Evolutionary conservation across 331 rosid species (phyloP).

Genomic region (Malus hybrid): DNA sequence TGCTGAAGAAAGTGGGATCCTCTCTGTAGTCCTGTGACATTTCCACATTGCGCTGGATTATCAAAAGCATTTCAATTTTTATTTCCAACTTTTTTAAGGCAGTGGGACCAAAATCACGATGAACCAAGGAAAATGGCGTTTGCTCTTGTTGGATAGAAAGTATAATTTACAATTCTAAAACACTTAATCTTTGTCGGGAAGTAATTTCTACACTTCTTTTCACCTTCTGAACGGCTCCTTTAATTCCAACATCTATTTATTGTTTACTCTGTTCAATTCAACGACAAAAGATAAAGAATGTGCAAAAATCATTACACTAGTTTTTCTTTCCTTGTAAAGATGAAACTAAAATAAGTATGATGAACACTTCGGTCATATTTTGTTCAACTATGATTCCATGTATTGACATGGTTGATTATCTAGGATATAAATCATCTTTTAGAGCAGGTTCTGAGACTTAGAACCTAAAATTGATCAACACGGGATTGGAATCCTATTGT

Average conservation of each 20-base stretch:
- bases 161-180: neutral
- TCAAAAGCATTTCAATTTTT: neutral
- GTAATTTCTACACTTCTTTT: neutral
- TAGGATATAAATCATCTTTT: too few species aligned
- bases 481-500: neutral
- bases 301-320: too few species aligned
- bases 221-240: too few species aligned
- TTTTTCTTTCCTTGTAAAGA: too few species aligned
- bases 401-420: too few species aligned
- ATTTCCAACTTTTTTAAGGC: neutral
- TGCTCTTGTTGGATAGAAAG: neutral
- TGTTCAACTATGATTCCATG: too few species aligned
- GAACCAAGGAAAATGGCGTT: neutral
- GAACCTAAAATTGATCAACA: too few species aligned
- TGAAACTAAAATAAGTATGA: too few species aligned
- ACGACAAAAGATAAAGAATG: neutral
- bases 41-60: neutral
- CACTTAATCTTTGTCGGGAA: neutral
- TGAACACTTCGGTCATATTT: too few species aligned
- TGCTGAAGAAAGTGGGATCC: neutral
- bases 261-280: neutral
- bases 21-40: neutral
- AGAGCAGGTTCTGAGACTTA: too few species aligned
- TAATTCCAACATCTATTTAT: too few species aligned
- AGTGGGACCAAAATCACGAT: neutral